Conservation (phyloP, 192 early-diverging fungal genomes). For the Umbelopsis sp. region DNA sequence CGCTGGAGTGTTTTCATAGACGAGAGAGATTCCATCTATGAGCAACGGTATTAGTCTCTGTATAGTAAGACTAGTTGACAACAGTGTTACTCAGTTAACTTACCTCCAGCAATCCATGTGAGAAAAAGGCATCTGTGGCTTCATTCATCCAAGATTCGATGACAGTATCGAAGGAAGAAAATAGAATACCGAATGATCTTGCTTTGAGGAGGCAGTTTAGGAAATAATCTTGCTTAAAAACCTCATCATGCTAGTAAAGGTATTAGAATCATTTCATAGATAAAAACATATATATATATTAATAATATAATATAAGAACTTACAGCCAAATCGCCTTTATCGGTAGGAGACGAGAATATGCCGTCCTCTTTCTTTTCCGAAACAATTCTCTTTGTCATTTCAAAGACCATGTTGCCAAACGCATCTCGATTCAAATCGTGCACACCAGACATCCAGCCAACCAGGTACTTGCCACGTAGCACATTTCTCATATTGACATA, state of each 20-base stretch:
- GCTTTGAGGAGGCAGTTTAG: slow-evolving; percentile 48
- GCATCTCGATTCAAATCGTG: slow-evolving; percentile 42
- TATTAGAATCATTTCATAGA: no score
- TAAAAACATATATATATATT: not conserved
- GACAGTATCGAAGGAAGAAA: slow-evolving; percentile 40
- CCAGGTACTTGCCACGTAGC: slow-evolving; percentile 50
- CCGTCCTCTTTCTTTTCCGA: slow-evolving; percentile 40
- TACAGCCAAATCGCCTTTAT: not conserved
- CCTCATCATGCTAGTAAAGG: not conserved
- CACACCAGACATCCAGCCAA: slow-evolving; percentile 47
- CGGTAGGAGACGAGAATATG: not conserved
- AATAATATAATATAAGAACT: not conserved
- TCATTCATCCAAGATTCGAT: slow-evolving; percentile 49
- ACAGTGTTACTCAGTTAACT: not conserved
- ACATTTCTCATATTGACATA: slow-evolving; percentile 50
- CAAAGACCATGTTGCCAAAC: slow-evolving; percentile 43
- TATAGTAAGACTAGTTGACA: not conserved
- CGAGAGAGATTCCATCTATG: not conserved
- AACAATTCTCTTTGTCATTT: slow-evolving; percentile 41
- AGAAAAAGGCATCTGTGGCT: slow-evolving; percentile 32
- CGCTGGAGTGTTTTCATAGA: slow-evolving; percentile 8
- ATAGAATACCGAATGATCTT: slow-evolving; percentile 43
- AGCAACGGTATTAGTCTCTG: not conserved
- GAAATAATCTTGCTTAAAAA: slow-evolving; percentile 26
- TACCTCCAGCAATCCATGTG: slow-evolving; percentile 2